Evolutionary conservation across 352 stramenopile species (phyloP), one percentile per base, ranked within the genome.

Genomic region (Globisporangium nodosum): DNA sequence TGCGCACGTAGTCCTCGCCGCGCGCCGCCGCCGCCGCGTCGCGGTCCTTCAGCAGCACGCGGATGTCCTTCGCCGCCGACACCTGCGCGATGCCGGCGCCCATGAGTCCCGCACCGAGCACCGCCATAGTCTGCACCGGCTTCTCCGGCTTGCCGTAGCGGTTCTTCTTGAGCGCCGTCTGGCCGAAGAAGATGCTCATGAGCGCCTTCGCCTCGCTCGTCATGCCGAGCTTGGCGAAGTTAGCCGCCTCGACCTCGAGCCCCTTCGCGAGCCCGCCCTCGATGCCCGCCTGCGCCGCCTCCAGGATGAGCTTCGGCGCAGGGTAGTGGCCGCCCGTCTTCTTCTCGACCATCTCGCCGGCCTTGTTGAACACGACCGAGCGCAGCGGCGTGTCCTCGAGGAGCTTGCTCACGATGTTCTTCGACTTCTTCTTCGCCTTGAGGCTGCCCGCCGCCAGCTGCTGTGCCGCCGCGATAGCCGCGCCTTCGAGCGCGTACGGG

Each of bases 21-120:
- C 90, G 79, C 37, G 69, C 81, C 37, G 97, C 75, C 45, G 78
- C 85, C 3, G 77, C 81, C 55, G 91, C 85, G 61, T 98, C 87
- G 40, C 92, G 87, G 75, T 99, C 97, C 70, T 99, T 99, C 18
- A 99, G 80, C 30, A 99, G 71, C 16, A 99, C 96, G 30, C 85
- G 77, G 48, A 97, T 90, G 49, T 96, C 90, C 75, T 98, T 99
- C 54, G 97, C 74, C 27, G 95, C 96, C 24, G 90, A 92, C 16
- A 98, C 90, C 71, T 99, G 94, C 31, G 95, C 96, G 66, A 99
- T 99, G 20, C 97, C 97, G 18, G 95, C 94, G 52, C 97, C 97
- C 97, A 99, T 99, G 31, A 99, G 83, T 13, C 97, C 97, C 21
- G 96, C 96, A n/a, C 97, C 97, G 53, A 99, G 83, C 3, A 99